Evolutionary conservation across 1,284 basidiomycete species (phyloP).

Genomic region (Naganishia sp.): DNA sequence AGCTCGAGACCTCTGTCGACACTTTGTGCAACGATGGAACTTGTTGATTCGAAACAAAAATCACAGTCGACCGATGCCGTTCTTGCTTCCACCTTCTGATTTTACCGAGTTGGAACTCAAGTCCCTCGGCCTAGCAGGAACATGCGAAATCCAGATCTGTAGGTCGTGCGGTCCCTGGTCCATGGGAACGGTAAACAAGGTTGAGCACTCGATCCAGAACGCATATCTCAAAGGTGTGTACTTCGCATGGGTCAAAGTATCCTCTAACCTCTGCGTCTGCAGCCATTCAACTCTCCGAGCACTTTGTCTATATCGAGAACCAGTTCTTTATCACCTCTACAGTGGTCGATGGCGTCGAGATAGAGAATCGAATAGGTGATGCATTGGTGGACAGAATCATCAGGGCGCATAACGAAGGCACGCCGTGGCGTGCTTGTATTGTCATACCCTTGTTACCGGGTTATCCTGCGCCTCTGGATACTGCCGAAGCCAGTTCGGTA

Average conservation of each 20-base stretch:
- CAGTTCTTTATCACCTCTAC: slow-evolving; percentile 99
- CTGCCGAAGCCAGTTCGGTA: slow-evolving; percentile 86
- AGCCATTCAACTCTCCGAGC: slow-evolving; percentile 91
- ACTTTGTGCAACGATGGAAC: slow-evolving; percentile 96
- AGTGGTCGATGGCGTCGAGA: slow-evolving; percentile 75
- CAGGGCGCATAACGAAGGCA: slow-evolving; percentile 77
- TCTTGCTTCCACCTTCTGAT: slow-evolving; percentile 90
- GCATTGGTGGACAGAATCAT: slow-evolving; percentile 90
- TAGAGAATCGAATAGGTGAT: slow-evolving; percentile 94
- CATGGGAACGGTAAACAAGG: slow-evolving; percentile 78
- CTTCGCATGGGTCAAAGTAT: background rate
- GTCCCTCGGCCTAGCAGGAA: slow-evolving; percentile 83
- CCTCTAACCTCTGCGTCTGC: slow-evolving; percentile 15
- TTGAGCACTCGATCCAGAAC: slow-evolving; percentile 92
- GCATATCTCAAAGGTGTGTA: slow-evolving; percentile 81
- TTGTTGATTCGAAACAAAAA: slow-evolving; percentile 91
- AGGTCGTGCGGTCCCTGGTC: slow-evolving; percentile 96
- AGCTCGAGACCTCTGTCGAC: slow-evolving; percentile 88
- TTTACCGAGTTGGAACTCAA: slow-evolving; percentile 80
- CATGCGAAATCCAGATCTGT: slow-evolving; percentile 96
- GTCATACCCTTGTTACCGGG: slow-evolving; percentile 91
- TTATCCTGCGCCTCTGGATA: slow-evolving; percentile 90
- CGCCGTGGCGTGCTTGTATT: slow-evolving; percentile 88
- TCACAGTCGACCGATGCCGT: slow-evolving; percentile 87
- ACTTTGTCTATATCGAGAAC: slow-evolving; percentile 70